Base-by-base conservation (phyloP, 148 eudicot genomes). In the Rhododendron kiyosumense region DNA sequence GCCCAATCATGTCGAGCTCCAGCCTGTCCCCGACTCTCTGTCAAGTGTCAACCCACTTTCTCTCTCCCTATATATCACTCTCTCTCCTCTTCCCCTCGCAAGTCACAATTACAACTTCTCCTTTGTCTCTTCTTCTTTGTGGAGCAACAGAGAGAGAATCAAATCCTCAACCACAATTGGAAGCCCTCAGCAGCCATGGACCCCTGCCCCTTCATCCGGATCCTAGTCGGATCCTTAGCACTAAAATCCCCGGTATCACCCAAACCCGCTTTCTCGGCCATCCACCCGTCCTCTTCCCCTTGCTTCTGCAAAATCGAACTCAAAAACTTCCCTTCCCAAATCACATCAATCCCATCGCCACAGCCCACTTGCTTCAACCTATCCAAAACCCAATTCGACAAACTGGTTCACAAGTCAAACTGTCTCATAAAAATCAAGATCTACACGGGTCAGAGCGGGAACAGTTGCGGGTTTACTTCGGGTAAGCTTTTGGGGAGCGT, bases 201-300 rank as follows among this genome's bases (percentile, higher is more conserved):
- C 89, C 95, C 97, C 7, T 96, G 95, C 41, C 96, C 93, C 81
- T 96, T 95, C 84, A 85, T 94, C 4, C 87, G 95, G 38, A 90
- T 96, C 38, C 81, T 90, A 4, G 85, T 94, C 85, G 93, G 90
- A 20, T 90, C 91, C 81, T 81, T 96, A 14, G 96, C 92, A 0
- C 46, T 96, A 18, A 91, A 88, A 24, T 79, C 85, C 30, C 84
- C 90, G 5, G 76, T 28, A 34, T 85, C 86, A 11, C 49, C 84
- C 22, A 74, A 79, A 34, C 61, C 90, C 18, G 71, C 74, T 15
- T 74, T n/a, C 32, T 32, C 86, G 32, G 79, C 49, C 51, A 17
- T 63, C 17, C 63, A 76, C 34, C 51, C 87, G 24, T 81, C 86
- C 0, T 83, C 89, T n/a, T 84, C 85, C 0, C 82, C 86, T 0